These are phyloP conservation scores for Cercospora zeina DNA, from an alignment of 2,329 filamentous ascomycete species.

Conservation along the genomic window DNA sequence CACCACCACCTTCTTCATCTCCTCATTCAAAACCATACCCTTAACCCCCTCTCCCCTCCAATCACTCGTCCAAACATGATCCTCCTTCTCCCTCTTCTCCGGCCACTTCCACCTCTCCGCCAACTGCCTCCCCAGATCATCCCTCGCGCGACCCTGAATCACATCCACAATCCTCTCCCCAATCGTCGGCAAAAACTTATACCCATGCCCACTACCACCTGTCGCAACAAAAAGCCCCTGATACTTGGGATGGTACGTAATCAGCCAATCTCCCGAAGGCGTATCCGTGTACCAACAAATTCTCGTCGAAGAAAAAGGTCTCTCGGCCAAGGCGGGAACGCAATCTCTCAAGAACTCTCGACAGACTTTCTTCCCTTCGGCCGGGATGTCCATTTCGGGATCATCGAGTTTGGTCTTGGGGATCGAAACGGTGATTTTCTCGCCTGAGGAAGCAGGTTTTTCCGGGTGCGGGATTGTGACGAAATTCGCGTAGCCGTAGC, in stretches of 20 bases:
- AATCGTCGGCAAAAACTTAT: slow-evolving; percentile 62
- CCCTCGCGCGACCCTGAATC: slow-evolving; percentile 46
- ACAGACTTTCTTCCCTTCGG: slow-evolving; percentile 63
- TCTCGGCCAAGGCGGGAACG: slow-evolving; percentile 42
- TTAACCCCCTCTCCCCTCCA: slow-evolving; percentile 42
- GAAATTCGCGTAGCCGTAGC: slow-evolving; percentile 53
- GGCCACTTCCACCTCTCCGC: slow-evolving; percentile 63
- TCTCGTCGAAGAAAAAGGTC: slow-evolving; percentile 50
- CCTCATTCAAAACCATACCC: slow-evolving; percentile 42
- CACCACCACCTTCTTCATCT: slow-evolving; percentile 31
- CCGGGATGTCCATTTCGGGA: slow-evolving; percentile 50
- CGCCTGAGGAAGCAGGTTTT: slow-evolving; percentile 25
- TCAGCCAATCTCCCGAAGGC: slow-evolving; percentile 56
- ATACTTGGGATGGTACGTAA: slow-evolving; percentile 54
- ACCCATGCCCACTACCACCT: slow-evolving; percentile 62
- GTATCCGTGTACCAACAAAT: slow-evolving; percentile 62
- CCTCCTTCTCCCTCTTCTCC: slow-evolving; percentile 40
- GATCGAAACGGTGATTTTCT: slow-evolving; percentile 50
- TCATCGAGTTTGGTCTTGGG: slow-evolving; percentile 53
- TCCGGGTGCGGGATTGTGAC: slow-evolving; percentile 51
- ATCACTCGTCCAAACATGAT: slow-evolving; percentile 43
- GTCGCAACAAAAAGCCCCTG: slow-evolving; percentile 60
- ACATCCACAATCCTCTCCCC: slow-evolving; percentile 57
- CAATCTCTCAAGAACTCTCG: slow-evolving; percentile 62
- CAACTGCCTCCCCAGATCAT: slow-evolving; percentile 51